Evolutionary conservation across 768 basidiomycete genomes (phyloP).

Genomic region (Mycena maculata): DNA sequence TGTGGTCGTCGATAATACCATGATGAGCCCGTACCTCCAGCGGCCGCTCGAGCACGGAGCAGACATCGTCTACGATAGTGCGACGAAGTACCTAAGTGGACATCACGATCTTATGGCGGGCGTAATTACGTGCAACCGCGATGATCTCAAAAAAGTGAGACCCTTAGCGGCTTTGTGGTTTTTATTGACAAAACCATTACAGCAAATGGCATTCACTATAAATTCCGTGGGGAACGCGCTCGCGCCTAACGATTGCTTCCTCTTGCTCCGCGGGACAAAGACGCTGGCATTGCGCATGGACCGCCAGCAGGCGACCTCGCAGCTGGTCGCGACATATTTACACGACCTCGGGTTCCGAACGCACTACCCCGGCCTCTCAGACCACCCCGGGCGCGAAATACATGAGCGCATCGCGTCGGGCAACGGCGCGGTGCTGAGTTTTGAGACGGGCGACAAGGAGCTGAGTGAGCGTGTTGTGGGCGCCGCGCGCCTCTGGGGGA

Average conservation of each 20-base stretch:
- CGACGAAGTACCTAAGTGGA: slow-evolving; percentile 96
- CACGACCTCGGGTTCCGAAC: slow-evolving; percentile 87
- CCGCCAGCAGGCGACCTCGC: slow-evolving; percentile 86
- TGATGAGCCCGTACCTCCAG: slow-evolving; percentile 99
- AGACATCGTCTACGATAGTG: slow-evolving; percentile 98
- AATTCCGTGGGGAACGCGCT: slow-evolving; percentile 95
- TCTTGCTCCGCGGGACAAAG: slow-evolving; percentile 94
- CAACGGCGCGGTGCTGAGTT: slow-evolving; percentile 93
- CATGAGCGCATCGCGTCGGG: slow-evolving; percentile 93
- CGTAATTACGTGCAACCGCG: slow-evolving; percentile 90
- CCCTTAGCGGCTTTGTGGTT: neutral
- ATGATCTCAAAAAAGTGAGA: slow-evolving; percentile 86
- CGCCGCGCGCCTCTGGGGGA: slow-evolving; percentile 94
- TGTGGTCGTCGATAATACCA: slow-evolving; percentile 96
- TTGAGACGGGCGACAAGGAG: slow-evolving; percentile 91
- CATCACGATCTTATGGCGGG: slow-evolving; percentile 99
- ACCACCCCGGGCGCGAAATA: slow-evolving; percentile 87
- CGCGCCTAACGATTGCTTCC: slow-evolving; percentile 95
- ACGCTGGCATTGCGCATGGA: slow-evolving; percentile 97
- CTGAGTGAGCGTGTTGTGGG: slow-evolving; percentile 94
- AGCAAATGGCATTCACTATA: slow-evolving; percentile 92
- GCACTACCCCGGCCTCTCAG: slow-evolving; percentile 89
- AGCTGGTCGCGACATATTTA: slow-evolving; percentile 89
- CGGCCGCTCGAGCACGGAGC: slow-evolving; percentile 95
- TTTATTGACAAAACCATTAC: slow-evolving; percentile 23